Percentiles rank a stretch among this genome's conserved stretches.
phyloP scores from a whole-genome alignment of 768 basidiomycete species.

The Leccinum obscurum region DNA sequence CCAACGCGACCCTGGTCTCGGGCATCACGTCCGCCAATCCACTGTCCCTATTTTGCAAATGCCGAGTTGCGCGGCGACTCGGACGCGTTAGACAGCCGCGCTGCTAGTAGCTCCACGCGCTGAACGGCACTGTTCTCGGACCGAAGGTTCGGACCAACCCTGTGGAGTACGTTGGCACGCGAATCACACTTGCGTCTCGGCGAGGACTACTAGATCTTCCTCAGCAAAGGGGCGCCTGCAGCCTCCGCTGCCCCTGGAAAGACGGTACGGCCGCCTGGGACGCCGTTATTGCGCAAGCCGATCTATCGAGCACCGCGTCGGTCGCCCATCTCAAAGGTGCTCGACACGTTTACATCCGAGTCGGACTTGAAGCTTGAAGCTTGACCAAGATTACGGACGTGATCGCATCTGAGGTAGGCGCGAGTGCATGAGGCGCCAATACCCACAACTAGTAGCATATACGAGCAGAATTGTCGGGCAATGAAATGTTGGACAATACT shows the following conservation, averaged over 20 bases:
- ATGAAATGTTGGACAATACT: too few relatives aligned
- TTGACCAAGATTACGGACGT: slow-evolving; percentile 46
- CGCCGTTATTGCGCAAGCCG: slow-evolving; percentile 38
- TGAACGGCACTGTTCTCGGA: slow-evolving; percentile 65
- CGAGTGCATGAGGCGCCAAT: slow-evolving; percentile 34
- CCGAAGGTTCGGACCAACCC: slow-evolving; percentile 59
- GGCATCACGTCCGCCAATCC: slow-evolving; percentile 56
- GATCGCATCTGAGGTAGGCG: slow-evolving; percentile 37
- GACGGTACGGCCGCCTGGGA: slow-evolving; percentile 30
- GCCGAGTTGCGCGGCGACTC: slow-evolving; percentile 53
- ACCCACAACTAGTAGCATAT: slow-evolving; percentile 23
- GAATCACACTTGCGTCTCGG: slow-evolving; percentile 63
- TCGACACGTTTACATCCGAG: slow-evolving; percentile 61
- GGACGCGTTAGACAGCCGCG: slow-evolving; percentile 40
- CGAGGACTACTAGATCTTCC: slow-evolving; percentile 64
- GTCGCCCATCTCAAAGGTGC: slow-evolving; percentile 55
- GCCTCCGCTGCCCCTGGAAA: slow-evolving; percentile 29
- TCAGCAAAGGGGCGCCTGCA: slow-evolving; percentile 50
- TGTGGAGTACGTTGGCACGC: slow-evolving; percentile 63
- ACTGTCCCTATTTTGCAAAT: slow-evolving; percentile 64
- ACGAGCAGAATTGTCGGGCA: too few relatives aligned
- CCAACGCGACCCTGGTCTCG: slow-evolving; percentile 57
- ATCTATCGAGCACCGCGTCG: slow-evolving; percentile 40
- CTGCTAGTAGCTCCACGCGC: slow-evolving; percentile 38
- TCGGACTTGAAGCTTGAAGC: slow-evolving; percentile 40